Evolutionary conservation across 116 monocot species (phyloP), one percentile per base, ranked within the genome.

Genomic region (Zostera marina): DNA sequence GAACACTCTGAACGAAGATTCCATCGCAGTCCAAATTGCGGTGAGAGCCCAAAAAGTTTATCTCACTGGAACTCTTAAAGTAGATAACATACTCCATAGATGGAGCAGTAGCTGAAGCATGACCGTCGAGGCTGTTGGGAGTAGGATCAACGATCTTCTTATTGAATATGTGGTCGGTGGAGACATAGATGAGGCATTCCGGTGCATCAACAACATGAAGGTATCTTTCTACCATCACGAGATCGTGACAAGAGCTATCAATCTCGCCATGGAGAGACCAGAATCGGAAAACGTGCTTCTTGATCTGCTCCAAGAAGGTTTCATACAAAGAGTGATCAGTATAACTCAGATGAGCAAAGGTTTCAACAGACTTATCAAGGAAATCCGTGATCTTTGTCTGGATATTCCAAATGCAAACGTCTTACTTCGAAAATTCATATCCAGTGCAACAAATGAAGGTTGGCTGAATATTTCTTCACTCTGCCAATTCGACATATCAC

Each of bases 211-310:
- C 39, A 71, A 74, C 44, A 57, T 83, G 19, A 77, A 81, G 24
- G 67, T 89, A 22, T 71, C 84, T 5, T 84, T 78, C 61, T 89
- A 81, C 44, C 89, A 89, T 64, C 89, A 89, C 60, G 80, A 89
- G 40, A 78, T 89, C 17, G 75, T 83, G 6, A 89, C 80, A 42
- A 65, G 60, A 0, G 76, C 89, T 0, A 22, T 89, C n/a, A 67
- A 74, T 14, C 16, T 89, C 13, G 78, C 84, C 17, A 83, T 89
- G 84, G 89, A 89, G 64, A 67, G 47, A 10, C 61, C 46, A 57
- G 9, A 58, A 7, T 42, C 72, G 3, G 78, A 72, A 44, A 53
- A 45, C 0, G 66, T 44, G 11, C 66, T 84, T 24, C 66, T 83
- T 44, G 70, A 74, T 24, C 55, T 89, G 19, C 45, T 89, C 17